Conservation (phyloP, 78 protist genomes). For the Diacronema lutheri region DNA sequence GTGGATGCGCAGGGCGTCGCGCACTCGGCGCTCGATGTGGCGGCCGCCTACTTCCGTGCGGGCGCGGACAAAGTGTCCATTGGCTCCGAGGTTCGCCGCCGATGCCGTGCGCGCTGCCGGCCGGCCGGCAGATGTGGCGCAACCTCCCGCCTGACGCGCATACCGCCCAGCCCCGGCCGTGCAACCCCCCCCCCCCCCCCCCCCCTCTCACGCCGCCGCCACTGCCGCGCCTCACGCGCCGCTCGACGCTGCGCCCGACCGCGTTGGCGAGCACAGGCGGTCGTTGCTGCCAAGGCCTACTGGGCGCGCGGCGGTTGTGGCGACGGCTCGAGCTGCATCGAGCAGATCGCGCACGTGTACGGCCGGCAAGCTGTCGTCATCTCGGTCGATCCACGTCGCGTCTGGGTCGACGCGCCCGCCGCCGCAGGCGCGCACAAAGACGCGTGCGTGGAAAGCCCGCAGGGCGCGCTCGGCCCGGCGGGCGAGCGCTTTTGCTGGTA, state of each 20-base stretch:
- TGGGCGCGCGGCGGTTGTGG: no score
- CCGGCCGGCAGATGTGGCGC: no score
- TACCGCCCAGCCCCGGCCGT: no score
- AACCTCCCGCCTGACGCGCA: no score
- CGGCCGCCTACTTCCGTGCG: constrained; percentile 64
- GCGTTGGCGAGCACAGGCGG: constrained; percentile 31
- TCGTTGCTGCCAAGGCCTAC: constrained; percentile 21
- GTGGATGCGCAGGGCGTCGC: background rate
- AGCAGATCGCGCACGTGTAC: constrained; percentile 45
- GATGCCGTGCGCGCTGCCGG: no score
- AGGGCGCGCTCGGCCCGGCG: constrained; percentile 28
- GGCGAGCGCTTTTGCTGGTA: constrained; percentile 67
- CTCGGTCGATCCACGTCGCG: constrained; percentile 66
- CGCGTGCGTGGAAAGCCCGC: no score
- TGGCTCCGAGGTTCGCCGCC: constrained; percentile 63
- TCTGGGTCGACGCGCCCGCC: background rate
- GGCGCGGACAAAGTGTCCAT: constrained; percentile 76
- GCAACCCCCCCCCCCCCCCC: no score
- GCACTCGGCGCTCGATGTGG: constrained; percentile 67
- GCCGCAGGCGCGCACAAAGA: background rate
- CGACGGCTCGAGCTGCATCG: constrained; percentile 19
- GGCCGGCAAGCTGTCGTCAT: constrained; percentile 73
- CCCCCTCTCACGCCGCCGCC: background rate
- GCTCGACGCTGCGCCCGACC: no score
- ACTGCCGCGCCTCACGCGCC: background rate